Percentiles rank a stretch among this genome's conserved stretches.
Evolutionary conservation across 2,329 filamentous ascomycete genomes (phyloP).

Genomic region (Nannizziopsis arthrosporioides): DNA sequence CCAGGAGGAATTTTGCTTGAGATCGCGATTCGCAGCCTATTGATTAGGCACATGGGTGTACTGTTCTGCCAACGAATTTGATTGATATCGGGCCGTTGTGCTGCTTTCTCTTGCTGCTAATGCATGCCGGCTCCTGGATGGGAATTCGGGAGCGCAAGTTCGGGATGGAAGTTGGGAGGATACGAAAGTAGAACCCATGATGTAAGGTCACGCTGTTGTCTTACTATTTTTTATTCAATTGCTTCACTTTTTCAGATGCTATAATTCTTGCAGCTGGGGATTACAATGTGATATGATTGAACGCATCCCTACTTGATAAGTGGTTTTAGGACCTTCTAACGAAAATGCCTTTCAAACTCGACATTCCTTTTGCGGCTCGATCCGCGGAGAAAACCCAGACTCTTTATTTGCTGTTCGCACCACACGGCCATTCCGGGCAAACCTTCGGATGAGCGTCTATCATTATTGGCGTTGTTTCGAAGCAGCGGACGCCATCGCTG

Average conservation of each 20-base stretch:
- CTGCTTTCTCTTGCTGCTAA: background rate
- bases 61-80: background rate
- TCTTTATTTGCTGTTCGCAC: background rate
- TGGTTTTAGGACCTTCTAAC: no score
- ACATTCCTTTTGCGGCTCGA: background rate
- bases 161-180: background rate
- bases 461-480: background rate
- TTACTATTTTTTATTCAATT: no score
- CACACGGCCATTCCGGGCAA: background rate
- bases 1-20: background rate
- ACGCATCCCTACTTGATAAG: no score
- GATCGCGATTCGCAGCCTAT: background rate
- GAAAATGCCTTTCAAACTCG: background rate
- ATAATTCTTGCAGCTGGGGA: no score
- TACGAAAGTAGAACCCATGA: no score
- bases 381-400: constrained; percentile 4
- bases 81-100: background rate
- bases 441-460: background rate
- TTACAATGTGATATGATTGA: no score
- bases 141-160: background rate
- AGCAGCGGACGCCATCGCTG: background rate
- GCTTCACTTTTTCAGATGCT: no score
- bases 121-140: background rate
- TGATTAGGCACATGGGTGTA: constrained; percentile 2
- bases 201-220: no score